These are phyloP conservation scores for Echites panduratus DNA, from an alignment of 257 asterid species.

Conservation along the genomic window DNA sequence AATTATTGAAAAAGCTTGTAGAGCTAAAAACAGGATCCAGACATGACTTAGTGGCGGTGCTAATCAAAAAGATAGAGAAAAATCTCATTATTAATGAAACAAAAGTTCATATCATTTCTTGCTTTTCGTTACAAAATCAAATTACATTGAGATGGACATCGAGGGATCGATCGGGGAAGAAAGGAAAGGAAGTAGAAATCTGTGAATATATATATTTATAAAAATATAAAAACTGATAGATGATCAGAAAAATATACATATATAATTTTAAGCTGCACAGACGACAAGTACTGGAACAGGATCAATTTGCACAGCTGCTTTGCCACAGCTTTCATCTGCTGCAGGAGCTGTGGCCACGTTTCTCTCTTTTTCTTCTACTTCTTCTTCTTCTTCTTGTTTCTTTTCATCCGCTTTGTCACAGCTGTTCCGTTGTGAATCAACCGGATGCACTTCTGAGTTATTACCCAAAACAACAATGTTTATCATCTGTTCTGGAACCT, in stretches of 20 bases:
- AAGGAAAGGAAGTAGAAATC: not conserved
- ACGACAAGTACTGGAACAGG: conserved; percentile 31
- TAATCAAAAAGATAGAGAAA: not conserved
- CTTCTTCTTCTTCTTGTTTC: no score
- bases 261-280: conserved; percentile 28
- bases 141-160: conserved; percentile 3
- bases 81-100: not conserved
- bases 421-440: conserved; percentile 13
- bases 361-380: not conserved
- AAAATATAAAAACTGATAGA: not conserved
- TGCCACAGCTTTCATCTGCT: conserved; percentile 21
- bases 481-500: conserved; percentile 26
- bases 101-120: not conserved
- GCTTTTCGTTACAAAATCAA: conserved; percentile 1
- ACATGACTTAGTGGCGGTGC: not conserved
- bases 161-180: not conserved
- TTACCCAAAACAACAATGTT: conserved; percentile 32
- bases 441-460: conserved; percentile 32
- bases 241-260: not conserved
- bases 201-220: not conserved
- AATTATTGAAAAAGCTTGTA: no score
- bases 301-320: conserved; percentile 23
- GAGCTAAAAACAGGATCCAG: no score
- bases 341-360: not conserved
- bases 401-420: not conserved